Evolutionary conservation across 441 rosid genomes (phyloP), one percentile per base, ranked within the genome.

Genomic region (Pelargonium citronellum): DNA sequence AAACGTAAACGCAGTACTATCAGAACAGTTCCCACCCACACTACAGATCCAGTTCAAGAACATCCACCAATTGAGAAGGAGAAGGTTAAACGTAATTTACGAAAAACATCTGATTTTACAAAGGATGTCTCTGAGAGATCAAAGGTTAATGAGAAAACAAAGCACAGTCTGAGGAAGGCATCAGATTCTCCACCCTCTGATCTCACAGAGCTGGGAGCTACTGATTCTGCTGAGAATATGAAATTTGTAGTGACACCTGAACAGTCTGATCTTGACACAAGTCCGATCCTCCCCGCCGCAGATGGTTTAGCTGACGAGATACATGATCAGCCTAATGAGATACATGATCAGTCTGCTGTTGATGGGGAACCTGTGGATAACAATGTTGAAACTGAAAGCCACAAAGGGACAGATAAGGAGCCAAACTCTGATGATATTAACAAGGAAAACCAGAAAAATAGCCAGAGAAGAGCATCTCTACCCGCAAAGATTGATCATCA

Each of bases 381-480:
- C 63, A 70, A 43, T 69, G 81, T 75, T 66, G 72, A 75, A 75
- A 67, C 65, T 77, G 84, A 81, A 67, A 75, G 75, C 66, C 73
- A 69, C 17, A 71, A 66, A 24, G 83, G 67, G 68, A 73, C 74
- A 12, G 80, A 77, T 69, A 73, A 70, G 69, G 78, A 75, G 69
- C 34, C 70, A 58, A 79, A 67, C 80, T 49, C 83, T 68, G 80
- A 79, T 65, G 79, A 79, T 64, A 69, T 71, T 61, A 78, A 74
- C 63, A 67, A 69, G 10, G 86, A 83, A 67, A 79, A 70, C 69
- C 77, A 49, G 72, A 87, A 85, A 67, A 70, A 70, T 67, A 85
- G 74, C 67, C 81, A 84, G 64, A 87, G 88, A 85, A 81, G 86
- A 80, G 80, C 76, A n/a, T 86, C 95, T 66, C 74, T 80, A 39